Conservation (phyloP, 495 filamentous ascomycete genomes). For the Acidiella bohemica region DNA sequence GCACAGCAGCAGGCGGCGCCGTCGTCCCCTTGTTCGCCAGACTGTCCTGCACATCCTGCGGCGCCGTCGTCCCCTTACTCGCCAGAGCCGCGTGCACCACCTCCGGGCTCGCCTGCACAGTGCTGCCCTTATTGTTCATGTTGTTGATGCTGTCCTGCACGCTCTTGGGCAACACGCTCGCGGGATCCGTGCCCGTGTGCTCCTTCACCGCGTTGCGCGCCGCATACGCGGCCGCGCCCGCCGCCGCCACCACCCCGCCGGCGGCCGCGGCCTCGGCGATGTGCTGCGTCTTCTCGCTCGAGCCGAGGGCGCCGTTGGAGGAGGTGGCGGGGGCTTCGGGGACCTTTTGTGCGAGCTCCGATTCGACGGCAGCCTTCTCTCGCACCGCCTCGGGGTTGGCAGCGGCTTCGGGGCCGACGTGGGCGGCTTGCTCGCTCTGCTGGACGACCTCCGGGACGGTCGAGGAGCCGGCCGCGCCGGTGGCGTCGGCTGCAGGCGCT, state of each 20-base stretch:
- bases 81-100: neutral
- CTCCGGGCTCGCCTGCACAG: neutral
- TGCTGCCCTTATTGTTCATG: slow-evolving; percentile 12
- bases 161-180: slow-evolving; percentile 3
- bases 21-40: no score
- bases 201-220: slow-evolving; percentile 30
- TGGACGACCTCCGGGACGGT: slow-evolving; percentile 51
- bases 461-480: neutral
- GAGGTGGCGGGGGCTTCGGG: slow-evolving; percentile 16
- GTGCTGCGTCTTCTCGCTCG: slow-evolving; percentile 7
- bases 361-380: slow-evolving; percentile 18
- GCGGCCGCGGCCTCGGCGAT: slow-evolving; percentile 20
- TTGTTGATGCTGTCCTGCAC: slow-evolving; percentile 17
- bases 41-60: neutral
- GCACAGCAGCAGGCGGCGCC: neutral
- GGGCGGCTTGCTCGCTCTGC: slow-evolving; percentile 41
- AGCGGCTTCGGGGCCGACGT: slow-evolving; percentile 17
- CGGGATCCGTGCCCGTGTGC: slow-evolving; percentile 10
- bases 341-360: slow-evolving; percentile 19
- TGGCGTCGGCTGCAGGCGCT: neutral
- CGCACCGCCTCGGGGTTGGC: slow-evolving; percentile 15
- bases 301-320: neutral
- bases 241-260: slow-evolving; percentile 17
- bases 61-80: no score
- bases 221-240: slow-evolving; percentile 16